Percentiles rank a stretch among this genome's conserved stretches.
Conservation (phyloP, 2,329 filamentous ascomycete species). For the Ophiostoma pallidulum region DNA sequence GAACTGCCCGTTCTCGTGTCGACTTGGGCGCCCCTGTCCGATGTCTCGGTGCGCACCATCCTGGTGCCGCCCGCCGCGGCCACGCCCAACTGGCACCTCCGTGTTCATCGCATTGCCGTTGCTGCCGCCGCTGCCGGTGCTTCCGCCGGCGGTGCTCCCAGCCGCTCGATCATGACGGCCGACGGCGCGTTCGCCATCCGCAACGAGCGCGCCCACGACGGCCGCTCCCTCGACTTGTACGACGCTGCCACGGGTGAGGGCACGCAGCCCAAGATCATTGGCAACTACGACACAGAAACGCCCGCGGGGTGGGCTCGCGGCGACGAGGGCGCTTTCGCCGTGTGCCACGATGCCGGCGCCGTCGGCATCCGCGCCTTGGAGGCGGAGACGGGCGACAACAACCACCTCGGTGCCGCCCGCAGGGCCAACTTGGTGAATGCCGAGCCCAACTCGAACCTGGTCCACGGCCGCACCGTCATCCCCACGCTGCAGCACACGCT, state of each 20-base stretch:
- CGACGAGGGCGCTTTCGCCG: slow-evolving; percentile 47
- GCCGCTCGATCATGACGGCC: slow-evolving; percentile 55
- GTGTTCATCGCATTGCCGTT: slow-evolving; percentile 52
- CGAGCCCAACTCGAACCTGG: slow-evolving; percentile 69
- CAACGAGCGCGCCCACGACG: slow-evolving; percentile 36
- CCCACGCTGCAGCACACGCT: slow-evolving; percentile 59
- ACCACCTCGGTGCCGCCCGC: slow-evolving; percentile 22
- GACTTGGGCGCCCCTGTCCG: slow-evolving; percentile 59
- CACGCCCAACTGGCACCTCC: slow-evolving; percentile 60
- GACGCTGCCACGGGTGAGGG: slow-evolving; percentile 38
- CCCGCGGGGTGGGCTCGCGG: slow-evolving; percentile 40
- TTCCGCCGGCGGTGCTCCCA: neutral
- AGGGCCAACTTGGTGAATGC: slow-evolving; percentile 60
- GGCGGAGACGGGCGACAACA: too few relatives aligned
- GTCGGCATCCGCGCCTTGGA: slow-evolving; percentile 50
- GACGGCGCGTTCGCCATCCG: slow-evolving; percentile 67
- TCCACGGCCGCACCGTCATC: slow-evolving; percentile 62
- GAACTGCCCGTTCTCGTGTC: slow-evolving; percentile 58
- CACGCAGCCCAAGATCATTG: slow-evolving; percentile 47
- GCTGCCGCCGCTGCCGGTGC: neutral
- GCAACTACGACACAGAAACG: slow-evolving; percentile 49
- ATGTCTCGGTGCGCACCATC: slow-evolving; percentile 56
- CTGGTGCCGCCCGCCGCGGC: slow-evolving; percentile 51
- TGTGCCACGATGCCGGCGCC: slow-evolving; percentile 45
- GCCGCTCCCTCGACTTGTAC: slow-evolving; percentile 42